Percentiles rank a stretch among this genome's conserved stretches.
Conservation (phyloP, 805 yeast species). For the Geotrichum ghanense region DNA sequence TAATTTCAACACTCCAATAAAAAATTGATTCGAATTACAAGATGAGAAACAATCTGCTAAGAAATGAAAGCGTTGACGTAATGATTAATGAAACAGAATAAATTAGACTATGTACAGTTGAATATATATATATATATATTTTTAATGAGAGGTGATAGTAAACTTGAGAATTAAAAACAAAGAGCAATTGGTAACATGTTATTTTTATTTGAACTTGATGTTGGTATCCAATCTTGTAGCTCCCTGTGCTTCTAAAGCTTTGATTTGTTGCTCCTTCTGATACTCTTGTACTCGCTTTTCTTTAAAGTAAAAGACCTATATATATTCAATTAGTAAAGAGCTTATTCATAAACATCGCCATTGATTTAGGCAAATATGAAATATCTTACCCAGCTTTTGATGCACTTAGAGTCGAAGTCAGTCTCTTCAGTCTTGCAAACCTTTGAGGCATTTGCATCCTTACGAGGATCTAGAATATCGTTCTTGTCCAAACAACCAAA, state of each 20-base stretch:
- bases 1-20: too few relatives aligned
- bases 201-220: slow-evolving; percentile 12
- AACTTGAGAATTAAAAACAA: too few relatives aligned
- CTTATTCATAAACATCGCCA: neutral
- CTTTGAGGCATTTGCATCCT: slow-evolving; percentile 33
- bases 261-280: slow-evolving; percentile 54
- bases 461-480: slow-evolving; percentile 55
- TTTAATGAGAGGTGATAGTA: too few relatives aligned
- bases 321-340: slow-evolving; percentile 3
- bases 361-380: neutral
- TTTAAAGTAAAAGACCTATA: slow-evolving; percentile 58
- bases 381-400: slow-evolving; percentile 60
- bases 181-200: too few relatives aligned
- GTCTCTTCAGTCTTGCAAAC: slow-evolving; percentile 45
- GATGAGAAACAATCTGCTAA: too few relatives aligned
- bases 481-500: slow-evolving; percentile 64
- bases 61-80: too few relatives aligned
- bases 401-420: slow-evolving; percentile 66
- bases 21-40: too few relatives aligned
- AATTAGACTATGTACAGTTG: too few relatives aligned
- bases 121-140: too few relatives aligned
- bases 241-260: slow-evolving; percentile 61
- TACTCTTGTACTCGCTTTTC: slow-evolving; percentile 76
- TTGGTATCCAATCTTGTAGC: slow-evolving; percentile 25
- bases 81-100: too few relatives aligned